Evolutionary conservation across 352 stramenopile genomes (phyloP).

Genomic region (Phytophthora crassamura): DNA sequence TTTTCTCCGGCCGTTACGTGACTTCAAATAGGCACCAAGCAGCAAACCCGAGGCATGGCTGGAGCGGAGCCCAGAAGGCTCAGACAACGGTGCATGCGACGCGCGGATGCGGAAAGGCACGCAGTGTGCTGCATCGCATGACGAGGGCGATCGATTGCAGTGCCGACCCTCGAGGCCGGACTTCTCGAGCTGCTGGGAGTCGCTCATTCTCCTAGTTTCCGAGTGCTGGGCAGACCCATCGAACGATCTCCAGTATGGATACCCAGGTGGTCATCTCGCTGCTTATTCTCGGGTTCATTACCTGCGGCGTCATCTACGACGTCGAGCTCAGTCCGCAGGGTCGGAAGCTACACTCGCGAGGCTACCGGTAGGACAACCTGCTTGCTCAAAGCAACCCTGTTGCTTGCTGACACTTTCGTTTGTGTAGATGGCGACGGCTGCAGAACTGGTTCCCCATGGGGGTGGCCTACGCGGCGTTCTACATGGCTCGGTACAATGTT

Average conservation of each 20-base stretch:
- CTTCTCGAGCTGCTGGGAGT: conserved; percentile 9
- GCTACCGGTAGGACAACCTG: conserved; percentile 65
- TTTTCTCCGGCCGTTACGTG: conserved; percentile 13
- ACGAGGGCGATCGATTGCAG: neutral
- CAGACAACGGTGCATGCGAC: conserved; percentile 22
- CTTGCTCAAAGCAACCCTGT: no score
- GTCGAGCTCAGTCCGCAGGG: conserved; percentile 65
- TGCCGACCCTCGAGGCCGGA: neutral
- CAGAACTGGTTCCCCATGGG: conserved; percentile 85
- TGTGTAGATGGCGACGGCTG: conserved; percentile 62
- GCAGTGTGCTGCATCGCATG: conserved; percentile 28
- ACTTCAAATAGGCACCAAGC: conserved; percentile 19
- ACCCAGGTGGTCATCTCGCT: conserved; percentile 58
- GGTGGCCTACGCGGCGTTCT: conserved; percentile 76
- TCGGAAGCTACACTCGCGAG: conserved; percentile 57
- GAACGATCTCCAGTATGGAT: conserved; percentile 35
- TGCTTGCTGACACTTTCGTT: conserved; percentile 14
- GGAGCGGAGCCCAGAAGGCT: conserved; percentile 5
- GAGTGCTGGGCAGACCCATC: conserved; percentile 7
- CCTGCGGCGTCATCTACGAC: conserved; percentile 63
- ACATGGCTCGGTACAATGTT: conserved; percentile 84
- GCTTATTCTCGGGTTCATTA: conserved; percentile 64
- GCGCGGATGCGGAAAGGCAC: conserved; percentile 14
- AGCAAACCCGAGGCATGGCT: conserved; percentile 9
- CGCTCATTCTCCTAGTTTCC: conserved; percentile 33